Conservation (phyloP, 805 yeast genomes). For the Yarrowia sp. region DNA sequence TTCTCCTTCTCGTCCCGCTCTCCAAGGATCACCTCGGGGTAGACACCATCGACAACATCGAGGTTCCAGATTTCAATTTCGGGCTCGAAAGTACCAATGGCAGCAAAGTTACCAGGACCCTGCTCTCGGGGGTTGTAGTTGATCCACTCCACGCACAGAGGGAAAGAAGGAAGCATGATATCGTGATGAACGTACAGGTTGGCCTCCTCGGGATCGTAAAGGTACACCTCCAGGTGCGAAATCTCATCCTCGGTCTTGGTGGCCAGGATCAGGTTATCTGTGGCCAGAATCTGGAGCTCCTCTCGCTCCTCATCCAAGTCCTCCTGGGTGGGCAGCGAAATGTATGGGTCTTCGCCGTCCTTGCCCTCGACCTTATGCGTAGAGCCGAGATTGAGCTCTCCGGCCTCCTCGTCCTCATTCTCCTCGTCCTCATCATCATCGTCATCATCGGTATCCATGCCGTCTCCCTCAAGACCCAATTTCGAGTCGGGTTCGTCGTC, state of each 20-base stretch:
- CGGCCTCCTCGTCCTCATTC: conserved; percentile 42
- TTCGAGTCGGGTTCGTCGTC: conserved; percentile 59
- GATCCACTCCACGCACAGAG: conserved; percentile 94
- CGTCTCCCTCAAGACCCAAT: conserved; percentile 53
- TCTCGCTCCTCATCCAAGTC: conserved; percentile 74
- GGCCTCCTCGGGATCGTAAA: conserved; percentile 72
- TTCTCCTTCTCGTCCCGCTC: conserved; percentile 54
- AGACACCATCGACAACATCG: conserved; percentile 87
- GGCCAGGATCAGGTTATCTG: conserved; percentile 84
- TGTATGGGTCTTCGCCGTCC: conserved; percentile 55
- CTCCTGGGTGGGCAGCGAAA: conserved; percentile 55
- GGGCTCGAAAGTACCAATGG: conserved; percentile 95
- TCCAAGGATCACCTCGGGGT: conserved; percentile 90
- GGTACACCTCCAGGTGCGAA: conserved; percentile 86
- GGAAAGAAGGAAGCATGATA: conserved; percentile 94
- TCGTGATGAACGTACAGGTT: conserved; percentile 93
- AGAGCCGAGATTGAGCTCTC: conserved; percentile 44
- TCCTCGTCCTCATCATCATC: conserved; percentile 50
- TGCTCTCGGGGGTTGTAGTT: conserved; percentile 51
- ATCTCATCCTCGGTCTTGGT: conserved; percentile 96
- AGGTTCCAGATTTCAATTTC: conserved; percentile 96
- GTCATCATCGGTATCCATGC: conserved; percentile 58
- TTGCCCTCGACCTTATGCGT: conserved; percentile 42
- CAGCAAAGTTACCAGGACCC: conserved; percentile 84
- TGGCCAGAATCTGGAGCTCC: conserved; percentile 81